Evolutionary conservation across 305 asterid species (phyloP), one percentile per base, ranked within the genome.

Genomic region (Coffea humblotiana): DNA sequence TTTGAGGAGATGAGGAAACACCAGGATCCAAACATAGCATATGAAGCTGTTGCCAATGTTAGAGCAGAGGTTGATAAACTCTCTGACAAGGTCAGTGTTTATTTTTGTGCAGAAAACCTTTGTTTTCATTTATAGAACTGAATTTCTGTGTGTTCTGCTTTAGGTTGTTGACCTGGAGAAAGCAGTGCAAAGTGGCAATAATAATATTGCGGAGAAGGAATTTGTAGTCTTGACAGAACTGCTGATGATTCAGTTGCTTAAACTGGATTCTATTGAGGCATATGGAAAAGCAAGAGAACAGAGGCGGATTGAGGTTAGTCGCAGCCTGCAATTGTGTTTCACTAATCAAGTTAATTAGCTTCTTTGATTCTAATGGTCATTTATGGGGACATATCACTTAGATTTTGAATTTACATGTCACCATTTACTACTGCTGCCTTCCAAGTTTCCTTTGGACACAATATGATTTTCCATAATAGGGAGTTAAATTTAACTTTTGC

Each of bases 241-340:
- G 80, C 76, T 85, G 16, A 85, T 85, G 85, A 70, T 76, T 71
- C 82, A 79, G 72, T 71, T 85, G 78, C 83, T 85, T 67, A 79
- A 70, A 72, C 80, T 85, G 63, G 88, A 85, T 77, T 58, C 83
- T 48, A 85, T 82, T 76, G 80, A 76, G 52, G 85, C 82, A 47
- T 64, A 79, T 25, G 85, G 88, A 54, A 83, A 79, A 56, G 80
- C 85, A 75, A 85, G 77, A 79, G 27, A 75, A 27, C 82, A 72
- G 69, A 85, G 88, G 79, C 66, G 75, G 9, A 64, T 45, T 23
- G 85, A 85, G 88, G 88, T 85, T 71, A 81, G 78, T 48, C 9
- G 8, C 72, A 40, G 29, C 60, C 14, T 8, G 35, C 72, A 40
- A 48, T 75, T 23, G 9, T 52, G 66, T 68, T 67, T 35, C 56